These are phyloP conservation scores for Cladophialophora carrionii DNA, from an alignment of 2,329 filamentous ascomycete genomes.

Conservation along the genomic window DNA sequence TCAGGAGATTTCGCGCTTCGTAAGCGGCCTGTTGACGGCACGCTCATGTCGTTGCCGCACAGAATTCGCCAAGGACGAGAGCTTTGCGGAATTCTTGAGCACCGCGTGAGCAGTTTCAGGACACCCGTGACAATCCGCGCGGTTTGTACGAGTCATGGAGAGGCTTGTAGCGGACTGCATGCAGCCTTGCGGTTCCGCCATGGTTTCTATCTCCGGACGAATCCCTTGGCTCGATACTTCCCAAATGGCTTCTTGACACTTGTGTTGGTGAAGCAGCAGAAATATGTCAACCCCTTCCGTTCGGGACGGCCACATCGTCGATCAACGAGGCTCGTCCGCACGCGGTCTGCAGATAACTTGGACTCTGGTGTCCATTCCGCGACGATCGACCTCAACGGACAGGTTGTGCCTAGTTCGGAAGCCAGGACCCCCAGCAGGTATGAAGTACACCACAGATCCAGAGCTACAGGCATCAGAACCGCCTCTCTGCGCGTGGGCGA, in stretches of 20 bases:
- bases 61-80: slow-evolving; percentile 14
- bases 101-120: slow-evolving; percentile 6
- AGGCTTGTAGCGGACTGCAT: slow-evolving; percentile 18
- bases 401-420: neutral
- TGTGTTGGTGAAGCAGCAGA: slow-evolving; percentile 3
- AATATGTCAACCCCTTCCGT: slow-evolving; percentile 8
- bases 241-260: neutral
- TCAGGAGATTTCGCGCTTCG: neutral
- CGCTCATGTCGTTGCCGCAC: slow-evolving; percentile 4
- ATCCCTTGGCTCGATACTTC: slow-evolving; percentile 1
- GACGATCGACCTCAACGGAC: neutral
- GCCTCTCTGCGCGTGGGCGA: neutral
- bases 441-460: slow-evolving; percentile 6
- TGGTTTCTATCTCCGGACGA: slow-evolving; percentile 6
- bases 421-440: neutral
- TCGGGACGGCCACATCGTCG: neutral
- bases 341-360: neutral
- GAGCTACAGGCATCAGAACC: neutral
- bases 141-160: slow-evolving; percentile 11
- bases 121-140: neutral
- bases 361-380: neutral
- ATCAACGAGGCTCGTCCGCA: neutral
- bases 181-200: slow-evolving; percentile 26
- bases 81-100: neutral
- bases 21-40: neutral